phyloP scores from a whole-genome alignment of 2,329 filamentous ascomycete species.

The Fusarium abutilonis region DNA sequence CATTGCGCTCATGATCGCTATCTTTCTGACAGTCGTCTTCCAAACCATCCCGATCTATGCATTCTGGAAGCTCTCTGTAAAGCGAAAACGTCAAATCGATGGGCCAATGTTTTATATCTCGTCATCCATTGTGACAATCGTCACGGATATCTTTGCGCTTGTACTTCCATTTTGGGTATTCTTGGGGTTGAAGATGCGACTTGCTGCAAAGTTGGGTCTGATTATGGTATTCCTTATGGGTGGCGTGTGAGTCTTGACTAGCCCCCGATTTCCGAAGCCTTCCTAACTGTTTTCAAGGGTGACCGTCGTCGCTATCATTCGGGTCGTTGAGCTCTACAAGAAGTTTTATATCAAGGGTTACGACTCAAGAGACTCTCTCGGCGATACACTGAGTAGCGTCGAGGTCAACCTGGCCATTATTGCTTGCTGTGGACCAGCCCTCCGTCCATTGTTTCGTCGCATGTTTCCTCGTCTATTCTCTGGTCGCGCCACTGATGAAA shows the following conservation, averaged over 20 bases:
- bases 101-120: slow-evolving; percentile 51
- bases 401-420: slow-evolving; percentile 54
- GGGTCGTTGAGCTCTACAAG: slow-evolving; percentile 44
- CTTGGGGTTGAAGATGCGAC: slow-evolving; percentile 52
- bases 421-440: slow-evolving; percentile 48
- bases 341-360: slow-evolving; percentile 37
- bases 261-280: not conserved
- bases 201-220: slow-evolving; percentile 52
- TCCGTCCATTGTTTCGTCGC: slow-evolving; percentile 33
- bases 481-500: slow-evolving; percentile 20
- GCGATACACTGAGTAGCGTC: slow-evolving; percentile 47
- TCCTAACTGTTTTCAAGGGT: slow-evolving; percentile 36
- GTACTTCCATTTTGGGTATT: slow-evolving; percentile 55
- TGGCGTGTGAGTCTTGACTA: slow-evolving; percentile 46
- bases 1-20: slow-evolving; percentile 43
- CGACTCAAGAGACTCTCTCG: slow-evolving; percentile 42
- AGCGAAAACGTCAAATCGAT: slow-evolving; percentile 33
- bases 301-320: slow-evolving; percentile 47
- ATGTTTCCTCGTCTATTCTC: slow-evolving; percentile 42
- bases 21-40: slow-evolving; percentile 53
- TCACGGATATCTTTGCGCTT: slow-evolving; percentile 55
- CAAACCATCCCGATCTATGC: slow-evolving; percentile 53
- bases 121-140: slow-evolving; percentile 52
- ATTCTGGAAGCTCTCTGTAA: slow-evolving; percentile 46
- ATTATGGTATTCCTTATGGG: slow-evolving; percentile 55